A percentile compares a stretch with the other conserved stretches of the same genome.
Evolutionary conservation across 139 green algal genomes (phyloP).

Genomic region (Trebouxia sp.): DNA sequence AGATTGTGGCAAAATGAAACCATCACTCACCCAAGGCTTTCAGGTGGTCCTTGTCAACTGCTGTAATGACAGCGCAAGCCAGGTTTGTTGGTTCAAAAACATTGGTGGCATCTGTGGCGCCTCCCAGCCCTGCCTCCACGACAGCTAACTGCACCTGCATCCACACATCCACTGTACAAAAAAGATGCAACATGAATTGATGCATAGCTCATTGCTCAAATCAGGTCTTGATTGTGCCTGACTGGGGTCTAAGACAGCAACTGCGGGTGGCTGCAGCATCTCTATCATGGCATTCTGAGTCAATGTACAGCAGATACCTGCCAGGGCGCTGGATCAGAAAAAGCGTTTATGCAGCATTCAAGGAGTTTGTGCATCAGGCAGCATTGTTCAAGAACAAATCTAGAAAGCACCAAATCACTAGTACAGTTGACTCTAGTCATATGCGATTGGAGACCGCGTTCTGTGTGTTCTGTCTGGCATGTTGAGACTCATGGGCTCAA

Average conservation of each 20-base stretch:
- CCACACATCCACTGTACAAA: not conserved
- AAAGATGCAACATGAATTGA: not conserved
- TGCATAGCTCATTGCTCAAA: not conserved
- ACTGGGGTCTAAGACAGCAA: not conserved
- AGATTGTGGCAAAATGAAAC: not conserved
- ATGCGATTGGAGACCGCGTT: too few relatives aligned
- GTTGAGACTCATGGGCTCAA: too few relatives aligned
- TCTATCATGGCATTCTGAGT: not conserved
- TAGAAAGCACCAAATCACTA: too few relatives aligned
- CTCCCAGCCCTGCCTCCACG: slow-evolving; percentile 84
- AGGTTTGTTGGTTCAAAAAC: slow-evolving; percentile 59
- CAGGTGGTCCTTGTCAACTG: slow-evolving; percentile 68
- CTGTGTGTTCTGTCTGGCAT: too few relatives aligned
- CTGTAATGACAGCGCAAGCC: slow-evolving; percentile 51
- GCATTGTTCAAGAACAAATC: too few relatives aligned
- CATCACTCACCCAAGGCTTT: slow-evolving; percentile 59
- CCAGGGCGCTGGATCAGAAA: too few relatives aligned
- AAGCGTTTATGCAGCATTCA: too few relatives aligned
- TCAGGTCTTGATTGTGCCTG: not conserved
- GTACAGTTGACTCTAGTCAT: too few relatives aligned
- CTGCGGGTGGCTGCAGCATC: not conserved
- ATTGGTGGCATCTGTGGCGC: slow-evolving; percentile 83
- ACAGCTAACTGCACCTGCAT: slow-evolving; percentile 72
- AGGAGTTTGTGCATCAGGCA: too few relatives aligned
- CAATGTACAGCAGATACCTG: not conserved